phyloP scores from a whole-genome alignment of 73 alveolate genomes.

The Urostyla sp. region DNA sequence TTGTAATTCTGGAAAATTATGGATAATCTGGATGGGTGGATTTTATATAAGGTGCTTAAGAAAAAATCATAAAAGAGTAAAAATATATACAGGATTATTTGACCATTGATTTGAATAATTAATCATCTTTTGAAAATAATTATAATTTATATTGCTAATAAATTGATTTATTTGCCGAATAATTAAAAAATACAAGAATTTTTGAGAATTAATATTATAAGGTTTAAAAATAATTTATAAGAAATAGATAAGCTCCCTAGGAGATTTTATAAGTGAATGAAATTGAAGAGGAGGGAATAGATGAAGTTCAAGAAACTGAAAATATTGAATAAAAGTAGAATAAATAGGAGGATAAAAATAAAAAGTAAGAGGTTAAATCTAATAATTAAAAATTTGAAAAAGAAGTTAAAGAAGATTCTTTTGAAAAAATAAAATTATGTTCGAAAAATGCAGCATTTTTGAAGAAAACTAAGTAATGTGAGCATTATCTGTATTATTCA shows the following conservation, averaged over 20 bases:
- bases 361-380: background rate
- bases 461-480: background rate
- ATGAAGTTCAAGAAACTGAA: slow-evolving; percentile 3
- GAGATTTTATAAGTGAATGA: slow-evolving; percentile 40
- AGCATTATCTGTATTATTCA: slow-evolving; percentile 5
- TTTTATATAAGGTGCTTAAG: too few relatives aligned
- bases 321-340: background rate
- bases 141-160: background rate
- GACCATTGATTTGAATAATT: slow-evolving; percentile 2
- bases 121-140: background rate
- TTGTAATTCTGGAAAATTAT: too few relatives aligned
- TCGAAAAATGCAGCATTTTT: slow-evolving; percentile 44
- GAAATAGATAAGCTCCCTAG: slow-evolving; percentile 37
- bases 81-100: too few relatives aligned
- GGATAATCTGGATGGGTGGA: too few relatives aligned
- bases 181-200: background rate
- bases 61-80: too few relatives aligned
- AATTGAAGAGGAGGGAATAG: slow-evolving; percentile 6
- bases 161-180: background rate
- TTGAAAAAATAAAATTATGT: slow-evolving; percentile 17
- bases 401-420: background rate
- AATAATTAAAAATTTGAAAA: background rate
- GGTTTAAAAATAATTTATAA: background rate
- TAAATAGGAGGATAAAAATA: background rate
- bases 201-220: slow-evolving; percentile 1